Conservation (phyloP, 139 green algal genomes). For the Asterochloris erici region DNA sequence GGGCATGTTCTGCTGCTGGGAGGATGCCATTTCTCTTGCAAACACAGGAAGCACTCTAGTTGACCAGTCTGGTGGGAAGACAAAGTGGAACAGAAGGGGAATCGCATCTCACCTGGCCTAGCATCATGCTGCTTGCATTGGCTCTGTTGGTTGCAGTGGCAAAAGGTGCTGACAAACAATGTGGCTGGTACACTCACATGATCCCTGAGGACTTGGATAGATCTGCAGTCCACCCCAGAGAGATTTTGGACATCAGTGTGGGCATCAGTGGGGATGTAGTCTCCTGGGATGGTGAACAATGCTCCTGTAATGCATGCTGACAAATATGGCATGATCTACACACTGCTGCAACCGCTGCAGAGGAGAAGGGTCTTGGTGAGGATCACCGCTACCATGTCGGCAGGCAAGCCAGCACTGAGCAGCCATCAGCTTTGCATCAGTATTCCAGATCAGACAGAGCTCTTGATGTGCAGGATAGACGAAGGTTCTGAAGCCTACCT, state of each 20-base stretch:
- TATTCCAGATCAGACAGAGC: too few relatives aligned
- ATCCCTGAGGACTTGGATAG: not conserved
- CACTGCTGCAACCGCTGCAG: too few relatives aligned
- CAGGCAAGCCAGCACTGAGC: not conserved
- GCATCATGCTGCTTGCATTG: not conserved
- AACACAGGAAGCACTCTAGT: too few relatives aligned
- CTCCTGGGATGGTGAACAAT: not conserved
- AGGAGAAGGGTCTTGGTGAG: not conserved
- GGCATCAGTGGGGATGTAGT: not conserved
- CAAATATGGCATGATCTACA: too few relatives aligned
- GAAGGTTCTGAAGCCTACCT: constrained; percentile 4
- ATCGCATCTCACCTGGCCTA: not conserved
- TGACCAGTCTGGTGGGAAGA: too few relatives aligned
- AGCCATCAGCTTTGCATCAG: too few relatives aligned
- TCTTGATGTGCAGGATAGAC: not conserved
- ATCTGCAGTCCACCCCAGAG: not conserved
- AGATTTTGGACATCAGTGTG: constrained; percentile 9
- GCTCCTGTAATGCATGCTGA: too few relatives aligned
- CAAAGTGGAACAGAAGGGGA: too few relatives aligned
- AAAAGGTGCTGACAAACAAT: not conserved
- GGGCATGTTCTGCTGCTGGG: too few relatives aligned
- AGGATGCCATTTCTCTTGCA: too few relatives aligned
- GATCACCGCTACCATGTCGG: not conserved
- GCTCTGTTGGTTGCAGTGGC: not conserved
- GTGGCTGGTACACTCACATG: constrained; percentile 4